Evolutionary conservation across 176 grass and related monocot genomes (phyloP).

Genomic region (Zizania latifolia): DNA sequence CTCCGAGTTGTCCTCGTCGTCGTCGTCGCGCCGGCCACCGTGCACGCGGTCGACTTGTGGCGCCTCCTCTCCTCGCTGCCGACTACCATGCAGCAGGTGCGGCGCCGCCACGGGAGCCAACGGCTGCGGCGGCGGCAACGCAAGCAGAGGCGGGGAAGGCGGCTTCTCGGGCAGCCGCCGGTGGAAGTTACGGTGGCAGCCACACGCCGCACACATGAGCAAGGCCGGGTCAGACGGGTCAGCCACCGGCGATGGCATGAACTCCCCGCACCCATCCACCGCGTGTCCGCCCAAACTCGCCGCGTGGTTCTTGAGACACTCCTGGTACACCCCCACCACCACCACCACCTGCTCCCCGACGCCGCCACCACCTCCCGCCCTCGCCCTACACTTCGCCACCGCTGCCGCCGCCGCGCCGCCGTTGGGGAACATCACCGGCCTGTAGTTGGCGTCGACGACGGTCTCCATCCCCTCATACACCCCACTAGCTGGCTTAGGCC

Average conservation of each 20-base stretch:
- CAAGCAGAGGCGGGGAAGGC: constrained; percentile 33
- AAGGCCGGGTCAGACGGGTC: constrained; percentile 56
- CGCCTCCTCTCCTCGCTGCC: background rate
- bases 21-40: background rate
- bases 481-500: background rate
- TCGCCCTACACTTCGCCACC: background rate
- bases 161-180: constrained; percentile 46
- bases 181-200: constrained; percentile 99
- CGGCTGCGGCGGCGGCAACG: constrained; percentile 26
- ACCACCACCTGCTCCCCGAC: no score
- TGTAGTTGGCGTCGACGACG: constrained; percentile 14
- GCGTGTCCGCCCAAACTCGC: constrained; percentile 71
- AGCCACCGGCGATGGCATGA: constrained; percentile 55
- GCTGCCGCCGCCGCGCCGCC: constrained; percentile 17
- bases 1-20: constrained; percentile 24
- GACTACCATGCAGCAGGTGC: background rate
- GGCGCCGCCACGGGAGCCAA: background rate
- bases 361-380: background rate
- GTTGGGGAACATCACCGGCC: constrained; percentile 32
- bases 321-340: constrained; percentile 42
- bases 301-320: constrained; percentile 92
- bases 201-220: constrained; percentile 77
- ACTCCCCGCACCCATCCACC: constrained; percentile 87
- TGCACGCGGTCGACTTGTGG: background rate
- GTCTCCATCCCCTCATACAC: background rate